These are phyloP conservation scores for Neohortaea acidophila DNA, from an alignment of 495 filamentous ascomycete genomes.

Conservation along the genomic window DNA sequence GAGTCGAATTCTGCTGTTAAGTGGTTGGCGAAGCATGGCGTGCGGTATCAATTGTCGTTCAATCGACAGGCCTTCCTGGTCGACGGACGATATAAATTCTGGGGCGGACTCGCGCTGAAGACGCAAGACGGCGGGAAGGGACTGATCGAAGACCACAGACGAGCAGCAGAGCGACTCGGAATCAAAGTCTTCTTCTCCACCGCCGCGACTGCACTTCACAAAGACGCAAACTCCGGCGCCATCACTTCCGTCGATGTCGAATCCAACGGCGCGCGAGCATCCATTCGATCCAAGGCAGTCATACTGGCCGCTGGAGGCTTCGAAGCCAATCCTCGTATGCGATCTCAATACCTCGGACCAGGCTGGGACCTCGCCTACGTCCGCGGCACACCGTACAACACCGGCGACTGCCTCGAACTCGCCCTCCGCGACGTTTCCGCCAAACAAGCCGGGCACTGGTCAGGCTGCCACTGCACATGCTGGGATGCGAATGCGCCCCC, in stretches of 20 bases:
- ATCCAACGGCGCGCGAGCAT: slow-evolving; percentile 15
- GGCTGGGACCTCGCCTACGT: slow-evolving; percentile 46
- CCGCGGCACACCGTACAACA: slow-evolving; percentile 46
- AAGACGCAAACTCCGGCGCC: slow-evolving; percentile 24
- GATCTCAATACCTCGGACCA: slow-evolving; percentile 42
- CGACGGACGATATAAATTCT: slow-evolving; percentile 41
- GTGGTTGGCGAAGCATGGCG: slow-evolving; percentile 40
- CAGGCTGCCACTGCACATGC: slow-evolving; percentile 43
- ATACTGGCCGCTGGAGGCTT: slow-evolving; percentile 49
- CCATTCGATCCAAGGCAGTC: slow-evolving; percentile 29
- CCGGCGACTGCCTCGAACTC: slow-evolving; percentile 36
- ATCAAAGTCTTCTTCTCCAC: slow-evolving; percentile 32
- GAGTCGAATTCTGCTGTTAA: slow-evolving; percentile 34
- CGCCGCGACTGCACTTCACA: slow-evolving; percentile 29
- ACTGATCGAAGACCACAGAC: slow-evolving; percentile 33
- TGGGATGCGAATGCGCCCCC: slow-evolving; percentile 46
- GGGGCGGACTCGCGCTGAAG: slow-evolving; percentile 43
- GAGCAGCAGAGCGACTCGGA: slow-evolving; percentile 28
- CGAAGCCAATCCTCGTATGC: slow-evolving; percentile 39
- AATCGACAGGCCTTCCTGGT: slow-evolving; percentile 46
- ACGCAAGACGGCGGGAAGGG: slow-evolving; percentile 44
- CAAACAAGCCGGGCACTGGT: slow-evolving; percentile 40
- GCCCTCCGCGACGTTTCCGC: slow-evolving; percentile 36
- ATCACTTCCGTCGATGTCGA: slow-evolving; percentile 28
- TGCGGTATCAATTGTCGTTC: slow-evolving; percentile 43